Percentiles rank a stretch among this genome's conserved stretches.
phyloP scores from a whole-genome alignment of 1,284 basidiomycete genomes.

The Pterula multifida region DNA sequence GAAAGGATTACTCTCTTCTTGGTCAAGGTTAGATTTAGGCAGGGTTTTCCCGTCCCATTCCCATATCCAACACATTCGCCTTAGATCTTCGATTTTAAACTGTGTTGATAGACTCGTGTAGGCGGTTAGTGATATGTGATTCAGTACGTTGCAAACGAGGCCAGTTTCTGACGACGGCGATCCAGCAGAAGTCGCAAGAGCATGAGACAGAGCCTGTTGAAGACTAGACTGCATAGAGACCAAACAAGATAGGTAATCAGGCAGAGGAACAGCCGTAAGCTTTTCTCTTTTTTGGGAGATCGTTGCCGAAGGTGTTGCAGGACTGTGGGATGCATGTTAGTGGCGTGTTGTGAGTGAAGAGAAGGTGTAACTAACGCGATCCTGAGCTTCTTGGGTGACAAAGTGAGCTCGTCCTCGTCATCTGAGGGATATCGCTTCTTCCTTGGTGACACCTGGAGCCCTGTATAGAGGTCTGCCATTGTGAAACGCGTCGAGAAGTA shows the following conservation, averaged over 20 bases:
- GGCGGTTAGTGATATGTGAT: slow-evolving; percentile 57
- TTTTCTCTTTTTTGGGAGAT: slow-evolving; percentile 19
- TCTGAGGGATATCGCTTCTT: slow-evolving; percentile 49
- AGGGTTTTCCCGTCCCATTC: slow-evolving; percentile 59
- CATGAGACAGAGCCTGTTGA: slow-evolving; percentile 70
- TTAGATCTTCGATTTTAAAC: slow-evolving; percentile 55
- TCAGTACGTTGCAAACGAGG: slow-evolving; percentile 64
- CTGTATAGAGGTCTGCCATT: slow-evolving; percentile 54
- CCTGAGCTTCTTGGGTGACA: slow-evolving; percentile 60
- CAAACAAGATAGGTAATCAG: slow-evolving; percentile 48
- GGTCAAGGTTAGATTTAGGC: slow-evolving; percentile 14
- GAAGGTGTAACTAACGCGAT: slow-evolving; percentile 30
- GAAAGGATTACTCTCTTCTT: slow-evolving; percentile 66
- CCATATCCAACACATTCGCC: slow-evolving; percentile 76
- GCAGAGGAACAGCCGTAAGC: slow-evolving; percentile 26
- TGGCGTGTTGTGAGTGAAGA: neutral
- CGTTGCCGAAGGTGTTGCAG: slow-evolving; percentile 43
- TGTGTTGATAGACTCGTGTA: slow-evolving; percentile 53
- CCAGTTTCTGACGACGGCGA: slow-evolving; percentile 68
- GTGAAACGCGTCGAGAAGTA: slow-evolving; percentile 4
- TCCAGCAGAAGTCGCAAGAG: slow-evolving; percentile 66
- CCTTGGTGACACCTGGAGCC: slow-evolving; percentile 48
- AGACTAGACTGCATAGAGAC: slow-evolving; percentile 50
- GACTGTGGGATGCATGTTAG: slow-evolving; percentile 21
- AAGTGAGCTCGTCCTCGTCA: slow-evolving; percentile 38